Conservation (phyloP, 148 eudicot species). For the Fallopia convolvulus region DNA sequence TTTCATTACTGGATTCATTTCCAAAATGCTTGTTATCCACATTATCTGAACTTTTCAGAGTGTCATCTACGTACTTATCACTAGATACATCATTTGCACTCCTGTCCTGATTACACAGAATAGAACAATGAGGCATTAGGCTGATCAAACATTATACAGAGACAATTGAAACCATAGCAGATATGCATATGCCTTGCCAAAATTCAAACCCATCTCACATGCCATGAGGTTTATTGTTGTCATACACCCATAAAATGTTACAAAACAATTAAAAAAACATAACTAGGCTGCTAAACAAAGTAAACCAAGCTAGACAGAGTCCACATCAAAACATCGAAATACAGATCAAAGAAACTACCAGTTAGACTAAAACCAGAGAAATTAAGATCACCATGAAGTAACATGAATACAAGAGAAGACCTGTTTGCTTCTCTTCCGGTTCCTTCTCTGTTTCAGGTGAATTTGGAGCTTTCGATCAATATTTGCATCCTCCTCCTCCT, state of each 20-base stretch:
- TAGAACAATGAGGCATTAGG: conserved; percentile 1
- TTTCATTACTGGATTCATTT: conserved; percentile 15
- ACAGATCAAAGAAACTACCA: not conserved
- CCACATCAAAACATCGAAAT: not conserved
- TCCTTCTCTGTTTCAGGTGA: conserved; percentile 62
- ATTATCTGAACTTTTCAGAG: conserved; percentile 16
- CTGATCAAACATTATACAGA: not conserved
- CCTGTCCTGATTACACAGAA: conserved; percentile 27
- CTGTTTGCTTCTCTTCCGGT: conserved; percentile 43
- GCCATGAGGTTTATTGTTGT: not conserved
- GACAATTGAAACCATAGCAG: not conserved
- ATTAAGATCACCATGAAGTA: not conserved
- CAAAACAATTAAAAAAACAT: not conserved
- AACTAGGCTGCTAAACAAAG: not conserved
- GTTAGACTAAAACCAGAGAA: not conserved
- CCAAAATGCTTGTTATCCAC: conserved; percentile 15
- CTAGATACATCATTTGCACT: not conserved
- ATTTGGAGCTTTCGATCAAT: conserved; percentile 58
- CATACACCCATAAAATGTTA: not conserved
- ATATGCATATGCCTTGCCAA: not conserved
- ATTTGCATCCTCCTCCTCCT: conserved; percentile 84
- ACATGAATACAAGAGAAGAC: conserved; percentile 26
- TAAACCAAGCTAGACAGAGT: not conserved
- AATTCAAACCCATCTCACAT: not conserved
- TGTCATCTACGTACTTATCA: conserved; percentile 8